Evolutionary conservation across 1,284 basidiomycete genomes (phyloP), one percentile per base, ranked within the genome.

Genomic region (Apiotrichum veenhuisii): DNA sequence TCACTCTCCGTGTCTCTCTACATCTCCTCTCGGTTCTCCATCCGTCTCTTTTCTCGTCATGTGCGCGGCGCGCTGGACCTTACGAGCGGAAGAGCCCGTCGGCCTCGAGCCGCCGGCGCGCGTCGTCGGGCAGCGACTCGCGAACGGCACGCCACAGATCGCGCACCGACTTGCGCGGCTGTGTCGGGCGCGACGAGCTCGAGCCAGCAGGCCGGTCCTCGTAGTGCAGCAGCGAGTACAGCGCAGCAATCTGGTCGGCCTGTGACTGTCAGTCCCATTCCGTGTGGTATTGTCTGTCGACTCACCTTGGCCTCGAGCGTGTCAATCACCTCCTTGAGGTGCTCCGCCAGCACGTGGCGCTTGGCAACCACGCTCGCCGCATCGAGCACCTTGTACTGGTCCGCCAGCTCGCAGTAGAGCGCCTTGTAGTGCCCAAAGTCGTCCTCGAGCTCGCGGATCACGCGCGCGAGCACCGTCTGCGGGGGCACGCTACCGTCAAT

Each of bases 371-470:
- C 86, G 5, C 86, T 87, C 1, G 84, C 84, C 2, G 90, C 84
- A 69, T 92, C 88, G 82, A 95, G 87, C 10, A 84, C 77, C 72
- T 86, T 89, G 78, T 95, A 96, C 77, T 93, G 87, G 58, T 93
- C 90, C 0, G 92, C 87, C 36, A 95, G 80, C 70, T 91, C 88
- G 51, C 86, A 79, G 65, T 94, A 96, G 55, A 95, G 85, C 61
- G 91, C 94, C 76, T 89, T 91, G 74, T 90, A 92, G 78, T 93
- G 91, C 22, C 83, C 83, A 70, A 92, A 93, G 71, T 94, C 91
- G 65, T 91, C 90, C 71, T 94, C 91, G 14, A 94, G 80, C 76
- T 93, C 91, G 55, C 85, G 71, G 41, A 93, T 79, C 26, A 93
- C 88, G 17, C 87, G 81, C 27, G 84, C 81, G 8, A 93, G 81